Evolutionary conservation across 257 asterid species (phyloP).

Genomic region (Nicotiana benthamiana): DNA sequence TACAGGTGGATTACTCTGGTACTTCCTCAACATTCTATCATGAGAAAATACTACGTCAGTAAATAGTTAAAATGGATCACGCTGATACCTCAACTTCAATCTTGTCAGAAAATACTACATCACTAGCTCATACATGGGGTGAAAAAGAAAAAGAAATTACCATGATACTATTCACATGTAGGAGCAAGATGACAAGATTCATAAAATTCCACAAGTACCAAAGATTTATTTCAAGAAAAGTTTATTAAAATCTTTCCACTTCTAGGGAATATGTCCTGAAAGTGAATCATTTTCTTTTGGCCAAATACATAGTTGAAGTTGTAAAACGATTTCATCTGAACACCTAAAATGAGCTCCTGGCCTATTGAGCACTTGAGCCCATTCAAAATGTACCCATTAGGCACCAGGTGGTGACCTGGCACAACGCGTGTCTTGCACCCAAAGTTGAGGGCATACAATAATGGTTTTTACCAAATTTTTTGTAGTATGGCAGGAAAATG

Average conservation of each 20-base stretch:
- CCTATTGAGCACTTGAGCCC: too few species aligned
- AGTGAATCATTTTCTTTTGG: background rate
- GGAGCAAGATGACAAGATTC: background rate
- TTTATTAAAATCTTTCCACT: background rate
- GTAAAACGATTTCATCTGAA: too few species aligned
- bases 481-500: too few species aligned
- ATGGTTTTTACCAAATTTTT: too few species aligned
- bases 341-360: too few species aligned
- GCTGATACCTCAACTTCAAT: conserved; percentile 24
- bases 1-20: conserved; percentile 31
- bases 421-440: too few species aligned
- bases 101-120: conserved; percentile 3
- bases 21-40: conserved; percentile 53
- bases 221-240: background rate
- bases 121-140: background rate
- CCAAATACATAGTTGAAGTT: too few species aligned
- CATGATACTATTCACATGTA: background rate
- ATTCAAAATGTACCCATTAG: too few species aligned
- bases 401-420: too few species aligned
- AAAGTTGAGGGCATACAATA: too few species aligned
- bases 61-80: background rate
- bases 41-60: conserved; percentile 2
- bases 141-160: background rate
- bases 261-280: background rate
- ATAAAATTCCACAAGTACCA: background rate